Conservation (phyloP, 2,329 filamentous ascomycete species). For the Microdochium paspali region DNA sequence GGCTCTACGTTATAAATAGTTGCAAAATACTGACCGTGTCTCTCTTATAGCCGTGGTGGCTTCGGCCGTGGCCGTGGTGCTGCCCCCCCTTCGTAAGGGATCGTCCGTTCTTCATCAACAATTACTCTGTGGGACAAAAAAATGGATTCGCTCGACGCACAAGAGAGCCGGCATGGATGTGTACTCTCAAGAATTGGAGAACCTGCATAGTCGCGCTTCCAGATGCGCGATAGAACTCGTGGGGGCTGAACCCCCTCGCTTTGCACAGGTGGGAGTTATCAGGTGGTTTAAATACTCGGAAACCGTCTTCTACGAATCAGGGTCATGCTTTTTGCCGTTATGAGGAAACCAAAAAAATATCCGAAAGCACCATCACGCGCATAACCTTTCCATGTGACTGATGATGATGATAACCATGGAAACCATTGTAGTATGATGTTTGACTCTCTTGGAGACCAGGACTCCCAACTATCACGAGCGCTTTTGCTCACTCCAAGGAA, state of each 20-base stretch:
- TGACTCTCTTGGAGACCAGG: too few relatives aligned
- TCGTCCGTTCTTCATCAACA: background rate
- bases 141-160: slow-evolving; percentile 18
- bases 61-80: slow-evolving; percentile 81
- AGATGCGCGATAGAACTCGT: slow-evolving; percentile 38
- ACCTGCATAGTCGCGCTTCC: slow-evolving; percentile 36
- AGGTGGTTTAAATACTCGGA: slow-evolving; percentile 24
- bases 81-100: slow-evolving; percentile 55
- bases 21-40: slow-evolving; percentile 18
- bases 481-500: too few relatives aligned
- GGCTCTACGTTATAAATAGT: slow-evolving; percentile 2
- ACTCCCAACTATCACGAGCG: too few relatives aligned
- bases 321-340: slow-evolving; percentile 23
- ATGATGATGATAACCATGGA: too few relatives aligned
- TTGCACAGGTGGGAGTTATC: slow-evolving; percentile 26
- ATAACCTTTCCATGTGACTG: too few relatives aligned
- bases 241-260: slow-evolving; percentile 33
- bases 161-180: slow-evolving; percentile 20
- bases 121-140: slow-evolving; percentile 1
- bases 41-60: slow-evolving; percentile 60
- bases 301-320: slow-evolving; percentile 23
- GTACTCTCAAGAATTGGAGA: slow-evolving; percentile 27
- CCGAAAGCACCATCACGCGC: slow-evolving; percentile 3
- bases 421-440: too few relatives aligned
- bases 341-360: slow-evolving; percentile 9